A percentile compares a stretch with the other conserved stretches of the same genome.
Evolutionary conservation across 169 alveolate genomes (phyloP).

Genomic region (Besnoitia besnoiti): DNA sequence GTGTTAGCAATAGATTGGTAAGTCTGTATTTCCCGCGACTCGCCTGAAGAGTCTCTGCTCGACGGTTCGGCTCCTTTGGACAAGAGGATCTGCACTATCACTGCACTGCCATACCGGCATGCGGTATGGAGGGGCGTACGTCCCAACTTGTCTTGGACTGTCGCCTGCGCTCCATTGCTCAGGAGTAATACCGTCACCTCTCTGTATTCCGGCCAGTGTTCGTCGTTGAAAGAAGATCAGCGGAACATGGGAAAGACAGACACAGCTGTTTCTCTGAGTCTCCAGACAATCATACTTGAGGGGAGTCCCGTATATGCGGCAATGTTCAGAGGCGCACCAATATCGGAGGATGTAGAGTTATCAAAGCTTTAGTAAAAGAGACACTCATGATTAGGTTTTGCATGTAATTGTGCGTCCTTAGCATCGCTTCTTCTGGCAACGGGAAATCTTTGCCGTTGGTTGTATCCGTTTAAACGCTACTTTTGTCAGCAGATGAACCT

Average conservation of each 20-base stretch:
- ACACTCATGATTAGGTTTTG: no score
- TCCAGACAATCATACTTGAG: no score
- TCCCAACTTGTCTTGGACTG: slow-evolving; percentile 46
- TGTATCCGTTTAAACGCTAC: no score
- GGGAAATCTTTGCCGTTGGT: no score
- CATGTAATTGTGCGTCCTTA: no score
- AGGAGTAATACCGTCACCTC: slow-evolving; percentile 2
- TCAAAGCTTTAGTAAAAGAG: no score
- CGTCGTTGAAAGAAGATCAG: background rate
- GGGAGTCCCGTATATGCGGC: no score
- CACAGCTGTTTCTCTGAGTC: background rate
- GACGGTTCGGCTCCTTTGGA: slow-evolving; percentile 52
- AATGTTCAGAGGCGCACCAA: no score
- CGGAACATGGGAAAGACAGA: background rate
- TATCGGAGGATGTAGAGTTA: no score
- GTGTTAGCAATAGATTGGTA: background rate
- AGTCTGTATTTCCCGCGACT: background rate
- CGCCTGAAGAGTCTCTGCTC: slow-evolving; percentile 36
- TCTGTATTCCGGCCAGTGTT: background rate
- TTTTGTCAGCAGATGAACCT: no score
- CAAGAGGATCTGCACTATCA: slow-evolving; percentile 19
- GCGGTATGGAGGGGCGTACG: slow-evolving; percentile 61
- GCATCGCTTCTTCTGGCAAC: no score
- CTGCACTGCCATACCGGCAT: slow-evolving; percentile 35
- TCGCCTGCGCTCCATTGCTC: slow-evolving; percentile 43